A percentile compares a stretch with the other conserved stretches of the same genome.
These are phyloP conservation scores for Penicillium desertorum DNA, from an alignment of 495 filamentous ascomycete genomes.

Conservation along the genomic window DNA sequence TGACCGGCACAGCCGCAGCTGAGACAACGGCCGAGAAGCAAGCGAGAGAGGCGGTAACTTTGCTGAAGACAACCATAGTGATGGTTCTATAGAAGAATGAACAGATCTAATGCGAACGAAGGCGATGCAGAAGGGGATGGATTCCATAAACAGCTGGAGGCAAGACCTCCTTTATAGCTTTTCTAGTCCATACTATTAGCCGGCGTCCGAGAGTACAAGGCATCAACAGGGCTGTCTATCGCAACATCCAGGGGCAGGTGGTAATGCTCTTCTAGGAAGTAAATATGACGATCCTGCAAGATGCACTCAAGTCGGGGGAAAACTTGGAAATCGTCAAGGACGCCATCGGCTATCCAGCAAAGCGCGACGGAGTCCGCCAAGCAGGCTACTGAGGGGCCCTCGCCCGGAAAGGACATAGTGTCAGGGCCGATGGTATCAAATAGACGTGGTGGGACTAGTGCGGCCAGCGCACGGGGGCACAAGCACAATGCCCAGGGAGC, in stretches of 20 bases:
- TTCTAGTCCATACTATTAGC: not conserved
- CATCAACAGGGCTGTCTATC: conserved; percentile 11
- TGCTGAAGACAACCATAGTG: conserved; percentile 49
- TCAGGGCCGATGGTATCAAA: conserved; percentile 8
- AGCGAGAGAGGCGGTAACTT: conserved; percentile 32
- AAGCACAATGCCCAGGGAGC: conserved; percentile 16
- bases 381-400: conserved; percentile 4
- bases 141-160: conserved; percentile 15
- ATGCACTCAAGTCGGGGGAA: conserved; percentile 10
- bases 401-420: conserved; percentile 10
- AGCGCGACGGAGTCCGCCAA: conserved; percentile 23
- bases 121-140: conserved; percentile 17
- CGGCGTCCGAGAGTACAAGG: conserved; percentile 1
- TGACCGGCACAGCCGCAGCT: conserved; percentile 39
- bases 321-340: conserved; percentile 27
- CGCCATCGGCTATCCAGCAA: conserved; percentile 28
- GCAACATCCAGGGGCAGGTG: conserved; percentile 21
- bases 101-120: conserved; percentile 10
- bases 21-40: conserved; percentile 35
- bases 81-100: conserved; percentile 21
- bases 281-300: conserved; percentile 23
- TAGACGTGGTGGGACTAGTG: conserved; percentile 20
- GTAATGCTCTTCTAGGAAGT: conserved; percentile 27
- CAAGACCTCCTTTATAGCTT: conserved; percentile 28
- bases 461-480: conserved; percentile 10